phyloP scores from a whole-genome alignment of 2,329 filamentous ascomycete species.

The Colletotrichum sp. region DNA sequence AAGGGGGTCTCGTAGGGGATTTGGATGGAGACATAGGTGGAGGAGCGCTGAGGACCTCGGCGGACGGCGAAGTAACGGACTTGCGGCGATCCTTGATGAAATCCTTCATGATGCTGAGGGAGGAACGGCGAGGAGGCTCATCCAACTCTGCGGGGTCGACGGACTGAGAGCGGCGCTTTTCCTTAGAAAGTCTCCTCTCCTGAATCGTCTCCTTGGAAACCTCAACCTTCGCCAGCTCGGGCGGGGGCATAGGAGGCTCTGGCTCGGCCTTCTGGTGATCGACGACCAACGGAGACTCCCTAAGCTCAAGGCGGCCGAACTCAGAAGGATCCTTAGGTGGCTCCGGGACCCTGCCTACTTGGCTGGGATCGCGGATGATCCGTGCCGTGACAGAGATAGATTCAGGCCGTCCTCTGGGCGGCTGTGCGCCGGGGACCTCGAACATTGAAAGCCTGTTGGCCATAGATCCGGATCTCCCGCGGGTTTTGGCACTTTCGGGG shows the following conservation, averaged over 20 bases:
- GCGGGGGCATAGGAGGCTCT: conserved; percentile 29
- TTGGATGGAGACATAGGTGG: conserved; percentile 35
- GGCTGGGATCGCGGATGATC: conserved; percentile 72
- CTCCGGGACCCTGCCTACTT: conserved; percentile 47
- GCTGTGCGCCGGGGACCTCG: conserved; percentile 41
- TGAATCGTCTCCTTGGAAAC: conserved; percentile 50
- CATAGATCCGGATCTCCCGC: conserved; percentile 59
- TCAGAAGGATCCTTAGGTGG: conserved; percentile 46
- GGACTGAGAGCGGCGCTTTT: conserved; percentile 39
- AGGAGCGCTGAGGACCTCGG: conserved; percentile 41
- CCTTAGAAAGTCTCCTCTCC: conserved; percentile 52
- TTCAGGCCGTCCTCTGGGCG: conserved; percentile 62
- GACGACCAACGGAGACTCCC: conserved; percentile 64
- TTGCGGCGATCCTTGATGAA: conserved; percentile 66
- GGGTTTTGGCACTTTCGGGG: conserved; percentile 44
- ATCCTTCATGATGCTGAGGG: conserved; percentile 63
- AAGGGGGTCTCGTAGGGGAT: conserved; percentile 52
- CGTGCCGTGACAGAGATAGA: conserved; percentile 89
- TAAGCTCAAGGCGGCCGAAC: conserved; percentile 55
- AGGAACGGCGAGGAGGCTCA: conserved; percentile 57
- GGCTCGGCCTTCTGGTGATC: conserved; percentile 54
- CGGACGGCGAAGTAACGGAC: conserved; percentile 53
- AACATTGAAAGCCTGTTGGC: conserved; percentile 63
- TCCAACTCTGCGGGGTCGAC: conserved; percentile 39
- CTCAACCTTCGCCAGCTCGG: conserved; percentile 27